Evolutionary conservation across 805 yeast genomes (phyloP).

Genomic region (Cyberlindnera nakhonratchasimensis): DNA sequence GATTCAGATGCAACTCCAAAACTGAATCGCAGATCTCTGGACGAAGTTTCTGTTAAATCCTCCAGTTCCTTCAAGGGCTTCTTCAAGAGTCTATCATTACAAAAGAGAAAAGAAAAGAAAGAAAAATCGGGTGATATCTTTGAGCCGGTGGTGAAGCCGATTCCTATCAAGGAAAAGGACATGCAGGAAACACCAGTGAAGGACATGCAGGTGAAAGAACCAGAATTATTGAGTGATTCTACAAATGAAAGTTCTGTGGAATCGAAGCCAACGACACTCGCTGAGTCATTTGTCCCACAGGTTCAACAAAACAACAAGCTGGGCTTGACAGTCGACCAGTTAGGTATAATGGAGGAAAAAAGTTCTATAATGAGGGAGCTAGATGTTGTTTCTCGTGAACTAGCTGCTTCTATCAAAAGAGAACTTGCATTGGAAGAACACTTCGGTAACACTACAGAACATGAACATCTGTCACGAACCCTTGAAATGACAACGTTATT

Average conservation of each 20-base stretch:
- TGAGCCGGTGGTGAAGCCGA: slow-evolving; percentile 19
- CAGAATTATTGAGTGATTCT: slow-evolving; percentile 9
- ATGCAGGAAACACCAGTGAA: background rate
- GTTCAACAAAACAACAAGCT: slow-evolving; percentile 26
- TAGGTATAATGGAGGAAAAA: slow-evolving; percentile 59
- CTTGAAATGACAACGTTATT: slow-evolving; percentile 49
- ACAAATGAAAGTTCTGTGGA: slow-evolving; percentile 10
- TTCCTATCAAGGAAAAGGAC: slow-evolving; percentile 2
- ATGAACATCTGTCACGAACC: slow-evolving; percentile 33
- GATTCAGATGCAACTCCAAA: slow-evolving; percentile 12
- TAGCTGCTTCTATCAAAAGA: slow-evolving; percentile 67
- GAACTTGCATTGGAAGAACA: slow-evolving; percentile 59
- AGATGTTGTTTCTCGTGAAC: slow-evolving; percentile 64
- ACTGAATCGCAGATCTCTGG: slow-evolving; percentile 6
- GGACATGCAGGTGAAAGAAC: slow-evolving; percentile 8
- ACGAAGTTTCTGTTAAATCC: slow-evolving; percentile 15
- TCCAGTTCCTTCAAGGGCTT: slow-evolving; percentile 25
- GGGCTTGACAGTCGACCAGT: slow-evolving; percentile 54
- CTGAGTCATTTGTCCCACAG: slow-evolving; percentile 20
- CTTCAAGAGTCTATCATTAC: slow-evolving; percentile 23
- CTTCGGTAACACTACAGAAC: slow-evolving; percentile 20
- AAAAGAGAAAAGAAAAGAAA: slow-evolving; percentile 19
- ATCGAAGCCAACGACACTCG: slow-evolving; percentile 11
- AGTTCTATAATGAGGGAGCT: slow-evolving; percentile 57
- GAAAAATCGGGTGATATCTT: slow-evolving; percentile 5